Conservation (phyloP, 2,329 filamentous ascomycete genomes). For the Penicillium sp. region DNA sequence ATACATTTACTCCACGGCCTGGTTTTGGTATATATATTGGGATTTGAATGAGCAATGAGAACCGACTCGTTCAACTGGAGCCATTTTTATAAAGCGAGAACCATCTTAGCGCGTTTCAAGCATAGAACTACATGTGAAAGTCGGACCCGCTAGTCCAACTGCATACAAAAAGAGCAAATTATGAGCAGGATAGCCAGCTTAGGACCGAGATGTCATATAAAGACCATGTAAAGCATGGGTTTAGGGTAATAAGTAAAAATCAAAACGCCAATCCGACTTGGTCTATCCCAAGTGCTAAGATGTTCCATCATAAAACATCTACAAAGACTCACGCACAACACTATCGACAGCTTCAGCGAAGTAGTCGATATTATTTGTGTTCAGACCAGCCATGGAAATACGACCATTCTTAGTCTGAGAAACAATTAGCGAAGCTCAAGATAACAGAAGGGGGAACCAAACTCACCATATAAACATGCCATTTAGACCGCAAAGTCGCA, state of each 20-base stretch:
- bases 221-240: background rate
- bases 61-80: background rate
- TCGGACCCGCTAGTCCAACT: background rate
- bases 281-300: background rate
- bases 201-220: background rate
- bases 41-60: background rate
- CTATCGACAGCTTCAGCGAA: conserved; percentile 86
- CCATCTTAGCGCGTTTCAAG: background rate
- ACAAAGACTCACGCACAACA: conserved; percentile 60
- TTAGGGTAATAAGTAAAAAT: background rate
- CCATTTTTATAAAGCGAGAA: too few species aligned
- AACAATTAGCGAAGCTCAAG: background rate
- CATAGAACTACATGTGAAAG: background rate
- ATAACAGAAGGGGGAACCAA: background rate
- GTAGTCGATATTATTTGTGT: conserved; percentile 88
- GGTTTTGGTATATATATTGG: background rate
- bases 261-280: background rate
- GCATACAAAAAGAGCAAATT: background rate
- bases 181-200: background rate
- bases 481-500: conserved; percentile 45
- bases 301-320: background rate
- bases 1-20: background rate
- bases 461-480: conserved; percentile 52
- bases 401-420: conserved; percentile 85
- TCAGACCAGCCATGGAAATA: conserved; percentile 97